phyloP scores from a whole-genome alignment of 257 asterid genomes.

The Eucommia ulmoides region DNA sequence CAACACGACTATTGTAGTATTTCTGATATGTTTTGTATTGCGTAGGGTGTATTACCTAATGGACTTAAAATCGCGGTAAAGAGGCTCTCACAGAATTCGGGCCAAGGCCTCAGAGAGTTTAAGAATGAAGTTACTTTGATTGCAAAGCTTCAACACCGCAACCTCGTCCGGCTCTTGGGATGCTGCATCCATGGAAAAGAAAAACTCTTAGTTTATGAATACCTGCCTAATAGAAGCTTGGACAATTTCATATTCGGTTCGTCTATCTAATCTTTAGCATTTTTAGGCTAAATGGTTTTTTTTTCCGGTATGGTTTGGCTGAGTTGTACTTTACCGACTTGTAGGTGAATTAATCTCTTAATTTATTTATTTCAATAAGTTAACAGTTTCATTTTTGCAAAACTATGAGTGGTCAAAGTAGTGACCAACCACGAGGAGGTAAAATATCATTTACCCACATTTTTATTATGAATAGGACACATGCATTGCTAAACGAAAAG shows the following conservation, averaged over 20 bases:
- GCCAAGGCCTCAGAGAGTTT: conserved; percentile 20
- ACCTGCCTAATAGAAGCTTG: conserved; percentile 16
- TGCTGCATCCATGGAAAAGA: no score
- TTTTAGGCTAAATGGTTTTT: no score
- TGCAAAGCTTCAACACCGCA: conserved; percentile 18
- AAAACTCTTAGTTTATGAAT: conserved; percentile 16
- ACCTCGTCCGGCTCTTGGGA: conserved; percentile 18
- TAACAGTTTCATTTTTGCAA: no score
- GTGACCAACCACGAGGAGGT: no score
- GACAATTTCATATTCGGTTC: conserved; percentile 18
- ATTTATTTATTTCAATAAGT: no score
- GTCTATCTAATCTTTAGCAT: conserved; percentile 1
- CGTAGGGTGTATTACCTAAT: conserved; percentile 6
- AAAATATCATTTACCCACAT: no score
- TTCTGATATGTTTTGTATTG: neutral
- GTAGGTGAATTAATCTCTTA: no score
- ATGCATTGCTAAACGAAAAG: no score
- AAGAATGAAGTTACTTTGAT: conserved; percentile 21
- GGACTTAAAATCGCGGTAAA: conserved; percentile 20
- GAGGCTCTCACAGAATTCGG: conserved; percentile 15
- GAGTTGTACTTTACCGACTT: no score
- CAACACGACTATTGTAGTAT: neutral
- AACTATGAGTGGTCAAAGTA: no score
- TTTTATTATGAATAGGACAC: no score
- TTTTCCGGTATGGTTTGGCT: no score